Evolutionary conservation across 106 monocot genomes (phyloP).

Genomic region (Xerophyta viscosa): DNA sequence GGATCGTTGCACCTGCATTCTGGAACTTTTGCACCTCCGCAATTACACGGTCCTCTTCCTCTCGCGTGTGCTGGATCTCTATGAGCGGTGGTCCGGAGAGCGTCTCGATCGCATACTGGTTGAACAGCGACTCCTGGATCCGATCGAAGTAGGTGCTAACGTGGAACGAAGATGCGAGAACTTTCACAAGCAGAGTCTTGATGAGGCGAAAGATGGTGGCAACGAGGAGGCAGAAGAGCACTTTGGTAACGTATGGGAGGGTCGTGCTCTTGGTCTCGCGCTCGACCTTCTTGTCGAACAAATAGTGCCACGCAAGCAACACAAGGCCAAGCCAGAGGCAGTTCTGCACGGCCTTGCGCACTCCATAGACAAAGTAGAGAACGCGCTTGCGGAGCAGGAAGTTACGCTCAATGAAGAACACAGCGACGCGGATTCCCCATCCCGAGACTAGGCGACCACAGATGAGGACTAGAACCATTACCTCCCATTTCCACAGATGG

Average conservation of each 20-base stretch:
- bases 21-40: constrained; percentile 66
- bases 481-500: constrained; percentile 51
- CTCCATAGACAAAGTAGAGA: constrained; percentile 22
- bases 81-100: constrained; percentile 19
- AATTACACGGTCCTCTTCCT: constrained; percentile 55
- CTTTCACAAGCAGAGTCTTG: constrained; percentile 16
- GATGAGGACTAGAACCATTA: constrained; percentile 32
- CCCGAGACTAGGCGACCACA: constrained; percentile 50
- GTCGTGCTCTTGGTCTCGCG: constrained; percentile 3
- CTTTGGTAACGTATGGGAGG: constrained; percentile 4
- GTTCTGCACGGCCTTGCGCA: constrained; percentile 23
- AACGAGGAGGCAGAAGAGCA: constrained; percentile 9
- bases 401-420: constrained; percentile 29
- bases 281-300: constrained; percentile 12
- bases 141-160: constrained; percentile 23
- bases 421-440: constrained; percentile 31
- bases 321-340: constrained; percentile 21
- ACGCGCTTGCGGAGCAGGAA: constrained; percentile 20
- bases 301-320: constrained; percentile 10
- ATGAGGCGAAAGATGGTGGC: constrained; percentile 10
- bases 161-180: constrained; percentile 20
- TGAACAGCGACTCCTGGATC: constrained; percentile 20
- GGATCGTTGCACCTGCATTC: constrained; percentile 55
- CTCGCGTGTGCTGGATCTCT: constrained; percentile 12
- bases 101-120: constrained; percentile 17